Conservation (phyloP, 768 basidiomycete species). For the Daedalea quercina region DNA sequence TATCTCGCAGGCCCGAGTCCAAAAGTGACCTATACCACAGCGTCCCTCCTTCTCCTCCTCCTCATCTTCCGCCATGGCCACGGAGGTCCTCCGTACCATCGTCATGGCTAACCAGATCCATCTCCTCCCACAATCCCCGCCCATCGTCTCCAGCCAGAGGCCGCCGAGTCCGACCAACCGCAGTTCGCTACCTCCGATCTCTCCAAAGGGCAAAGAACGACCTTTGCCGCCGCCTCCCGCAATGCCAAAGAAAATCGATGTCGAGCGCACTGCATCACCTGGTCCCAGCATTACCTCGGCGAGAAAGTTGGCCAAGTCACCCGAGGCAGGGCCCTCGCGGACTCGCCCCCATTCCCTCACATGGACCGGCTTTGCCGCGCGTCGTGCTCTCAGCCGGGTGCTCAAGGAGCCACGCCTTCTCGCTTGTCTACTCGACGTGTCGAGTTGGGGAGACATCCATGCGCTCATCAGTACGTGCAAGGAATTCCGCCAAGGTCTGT, state of each 20-base stretch:
- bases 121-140: constrained; percentile 1
- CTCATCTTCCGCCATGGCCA: constrained; percentile 1
- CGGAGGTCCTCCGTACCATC: constrained; percentile 1
- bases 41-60: neutral
- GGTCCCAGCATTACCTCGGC: neutral
- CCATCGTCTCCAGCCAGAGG: neutral
- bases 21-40: neutral
- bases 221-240: constrained; percentile 16
- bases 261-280: neutral
- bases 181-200: constrained; percentile 3
- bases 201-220: constrained; percentile 11
- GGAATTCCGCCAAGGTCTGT: constrained; percentile 27
- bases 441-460: constrained; percentile 35
- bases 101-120: neutral
- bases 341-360: constrained; percentile 6
- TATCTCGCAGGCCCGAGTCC: neutral
- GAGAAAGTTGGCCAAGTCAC: neutral
- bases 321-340: neutral
- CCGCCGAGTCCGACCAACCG: constrained; percentile 1
- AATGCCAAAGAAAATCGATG: neutral
- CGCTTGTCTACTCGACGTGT: constrained; percentile 22
- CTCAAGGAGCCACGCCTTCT: constrained; percentile 31
- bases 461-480: constrained; percentile 31
- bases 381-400: constrained; percentile 17
- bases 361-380: constrained; percentile 6